Base-by-base conservation (phyloP, 257 asterid species). In the Solanum verrucosum region DNA sequence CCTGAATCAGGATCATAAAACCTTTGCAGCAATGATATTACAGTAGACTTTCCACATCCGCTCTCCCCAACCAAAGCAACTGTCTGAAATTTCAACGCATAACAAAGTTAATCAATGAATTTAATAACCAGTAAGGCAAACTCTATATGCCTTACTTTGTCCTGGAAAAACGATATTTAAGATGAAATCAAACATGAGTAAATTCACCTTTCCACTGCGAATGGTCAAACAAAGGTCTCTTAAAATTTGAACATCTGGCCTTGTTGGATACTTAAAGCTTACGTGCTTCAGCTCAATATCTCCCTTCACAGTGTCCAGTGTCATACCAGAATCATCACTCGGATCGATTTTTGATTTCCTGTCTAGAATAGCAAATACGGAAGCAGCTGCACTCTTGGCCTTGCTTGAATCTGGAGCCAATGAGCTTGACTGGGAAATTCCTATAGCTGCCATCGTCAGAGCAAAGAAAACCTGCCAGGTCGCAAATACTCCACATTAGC, bases 21-120 rank as follows among this genome's bases (percentile, higher is more conserved):
- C 90, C 99, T 93, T 90, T 94, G 98, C 88, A 96, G 85, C 87
- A 96, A 77, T 11, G 95, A 88, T 83, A 96, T 93, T 70, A 96
- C 98, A 0, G 99, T 96, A 5, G 99, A 96, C 90, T 96, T 96
- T 77, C 98, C 98, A 33, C 99, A 94, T 86, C 99, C 99, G 34
- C 99, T 96, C 91, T 96, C 99, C 59, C 99, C 99, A 42, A 94
- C 99, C 88, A 96, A 87, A 71, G 99, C 99, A 35, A 94, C 94
- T 1, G 98, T 94, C 98, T 96, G 95, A 82, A 88, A 87, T 73
- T 78, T 86, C 21, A 89, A 21, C 35, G 1, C 85, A 81, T 9
- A 56, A 71, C 88, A 89, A 81, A 21, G 23, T 86, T 86, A 68
- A 37, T 3, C 60, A 15, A 68, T 49, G 73, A 29, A 68, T 27